These are phyloP conservation scores for Seminavis robusta DNA, from an alignment of 108 stramenopile genomes.

Conservation along the genomic window DNA sequence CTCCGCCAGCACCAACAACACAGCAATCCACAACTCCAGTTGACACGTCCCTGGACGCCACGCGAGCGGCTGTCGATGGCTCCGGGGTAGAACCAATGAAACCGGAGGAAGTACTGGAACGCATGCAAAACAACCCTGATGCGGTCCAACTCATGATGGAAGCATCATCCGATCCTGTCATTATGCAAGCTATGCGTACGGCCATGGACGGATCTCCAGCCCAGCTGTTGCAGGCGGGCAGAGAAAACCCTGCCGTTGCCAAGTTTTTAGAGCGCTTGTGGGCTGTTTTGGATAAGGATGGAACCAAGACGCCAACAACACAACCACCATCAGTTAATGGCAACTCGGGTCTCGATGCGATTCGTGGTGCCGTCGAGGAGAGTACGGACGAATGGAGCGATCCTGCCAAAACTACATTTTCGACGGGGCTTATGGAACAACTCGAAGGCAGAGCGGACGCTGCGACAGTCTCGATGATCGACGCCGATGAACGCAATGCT, in stretches of 20 bases:
- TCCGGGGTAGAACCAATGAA: constrained; percentile 19
- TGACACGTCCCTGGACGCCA: too few species aligned
- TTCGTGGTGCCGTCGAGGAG: constrained; percentile 15
- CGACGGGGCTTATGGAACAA: background rate
- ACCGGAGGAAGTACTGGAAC: constrained; percentile 20
- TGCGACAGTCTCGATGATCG: too few species aligned
- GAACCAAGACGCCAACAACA: background rate
- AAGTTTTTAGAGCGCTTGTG: constrained; percentile 23
- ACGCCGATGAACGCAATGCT: too few species aligned
- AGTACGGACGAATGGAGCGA: constrained; percentile 10
- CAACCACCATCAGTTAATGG: background rate
- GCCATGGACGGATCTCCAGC: constrained; percentile 41
- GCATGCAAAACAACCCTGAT: constrained; percentile 19
- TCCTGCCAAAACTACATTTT: background rate
- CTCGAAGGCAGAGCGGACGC: too few species aligned
- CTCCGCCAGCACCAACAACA: too few species aligned
- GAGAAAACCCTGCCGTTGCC: constrained; percentile 16
- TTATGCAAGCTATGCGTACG: constrained; percentile 31
- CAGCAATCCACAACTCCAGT: too few species aligned
- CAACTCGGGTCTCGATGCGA: constrained; percentile 11
- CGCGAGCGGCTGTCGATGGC: too few species aligned
- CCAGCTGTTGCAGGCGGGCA: constrained; percentile 19
- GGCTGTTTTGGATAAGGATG: constrained; percentile 11
- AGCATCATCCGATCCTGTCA: constrained; percentile 22
- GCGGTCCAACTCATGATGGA: constrained; percentile 26